Evolutionary conservation across 2,329 filamentous ascomycete genomes (phyloP).

Genomic region (Neofusicoccum kwambonambiense): DNA sequence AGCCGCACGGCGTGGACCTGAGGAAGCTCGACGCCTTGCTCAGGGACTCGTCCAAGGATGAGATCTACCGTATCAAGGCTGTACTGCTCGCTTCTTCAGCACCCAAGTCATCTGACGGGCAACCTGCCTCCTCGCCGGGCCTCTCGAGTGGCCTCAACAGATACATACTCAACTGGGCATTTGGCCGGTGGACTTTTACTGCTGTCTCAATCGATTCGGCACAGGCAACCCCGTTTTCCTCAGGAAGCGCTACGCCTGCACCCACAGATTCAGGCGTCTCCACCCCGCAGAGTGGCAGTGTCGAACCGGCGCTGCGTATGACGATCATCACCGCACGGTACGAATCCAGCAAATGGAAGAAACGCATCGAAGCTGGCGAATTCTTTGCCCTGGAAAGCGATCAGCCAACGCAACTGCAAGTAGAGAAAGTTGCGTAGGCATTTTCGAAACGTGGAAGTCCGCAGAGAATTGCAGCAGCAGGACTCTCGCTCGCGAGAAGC

Average conservation of each 20-base stretch:
- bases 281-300: conserved; percentile 45
- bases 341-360: conserved; percentile 75
- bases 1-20: conserved; percentile 55
- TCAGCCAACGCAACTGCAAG: background rate
- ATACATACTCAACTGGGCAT: conserved; percentile 98
- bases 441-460: too few species aligned
- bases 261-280: conserved; percentile 25
- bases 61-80: conserved; percentile 92
- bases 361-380: conserved; percentile 62
- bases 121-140: conserved; percentile 30
- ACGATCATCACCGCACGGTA: conserved; percentile 73
- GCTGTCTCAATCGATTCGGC: conserved; percentile 43
- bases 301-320: conserved; percentile 62
- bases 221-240: conserved; percentile 24
- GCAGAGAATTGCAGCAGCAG: too few species aligned
- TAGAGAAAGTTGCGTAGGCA: conserved; percentile 3
- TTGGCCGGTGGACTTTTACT: conserved; percentile 92
- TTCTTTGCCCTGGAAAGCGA: conserved; percentile 32
- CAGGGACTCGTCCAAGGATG: conserved; percentile 77
- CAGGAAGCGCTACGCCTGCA: conserved; percentile 24
- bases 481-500: too few species aligned
- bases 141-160: conserved; percentile 47
- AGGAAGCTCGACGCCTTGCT: conserved; percentile 65
- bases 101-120: conserved; percentile 48
- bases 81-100: conserved; percentile 51